A percentile compares a stretch with the other conserved stretches of the same genome.
Evolutionary conservation across 768 basidiomycete genomes (phyloP).

Genomic region (Cystobasidium tubakii): DNA sequence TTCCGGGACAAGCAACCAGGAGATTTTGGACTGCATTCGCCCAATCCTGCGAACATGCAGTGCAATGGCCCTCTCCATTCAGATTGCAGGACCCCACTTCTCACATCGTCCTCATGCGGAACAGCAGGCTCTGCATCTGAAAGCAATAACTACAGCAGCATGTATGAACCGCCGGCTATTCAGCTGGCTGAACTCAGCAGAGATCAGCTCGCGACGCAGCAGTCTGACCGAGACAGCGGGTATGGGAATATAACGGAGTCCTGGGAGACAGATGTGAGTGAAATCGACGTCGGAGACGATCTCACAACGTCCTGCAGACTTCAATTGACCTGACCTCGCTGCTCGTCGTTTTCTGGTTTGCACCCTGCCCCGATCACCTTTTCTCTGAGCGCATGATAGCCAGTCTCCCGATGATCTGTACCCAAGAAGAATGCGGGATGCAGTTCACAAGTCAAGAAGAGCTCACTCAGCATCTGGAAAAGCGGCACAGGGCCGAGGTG

Average conservation of each 20-base stretch:
- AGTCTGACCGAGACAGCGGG: not conserved
- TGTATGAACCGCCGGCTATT: not conserved
- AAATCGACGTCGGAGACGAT: no score
- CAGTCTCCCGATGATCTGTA: not conserved
- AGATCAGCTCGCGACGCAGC: not conserved
- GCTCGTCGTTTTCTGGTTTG: no score
- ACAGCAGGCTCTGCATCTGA: no score
- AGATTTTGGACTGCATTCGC: not conserved
- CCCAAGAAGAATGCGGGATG: not conserved
- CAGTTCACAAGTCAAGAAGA: not conserved
- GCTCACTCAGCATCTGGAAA: not conserved
- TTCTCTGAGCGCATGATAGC: no score
- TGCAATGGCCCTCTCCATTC: not conserved
- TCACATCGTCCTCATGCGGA: no score
- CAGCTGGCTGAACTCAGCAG: not conserved
- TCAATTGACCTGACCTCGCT: no score
- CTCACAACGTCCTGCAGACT: no score
- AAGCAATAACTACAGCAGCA: not conserved
- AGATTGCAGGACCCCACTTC: no score
- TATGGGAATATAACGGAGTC: not conserved
- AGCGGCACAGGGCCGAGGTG: not conserved
- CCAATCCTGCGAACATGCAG: not conserved
- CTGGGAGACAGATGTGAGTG: conserved; percentile 11
- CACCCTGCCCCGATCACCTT: not conserved
- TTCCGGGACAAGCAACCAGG: not conserved